Evolutionary conservation across 352 stramenopile species (phyloP).

Genomic region (Pythium guiyangense): DNA sequence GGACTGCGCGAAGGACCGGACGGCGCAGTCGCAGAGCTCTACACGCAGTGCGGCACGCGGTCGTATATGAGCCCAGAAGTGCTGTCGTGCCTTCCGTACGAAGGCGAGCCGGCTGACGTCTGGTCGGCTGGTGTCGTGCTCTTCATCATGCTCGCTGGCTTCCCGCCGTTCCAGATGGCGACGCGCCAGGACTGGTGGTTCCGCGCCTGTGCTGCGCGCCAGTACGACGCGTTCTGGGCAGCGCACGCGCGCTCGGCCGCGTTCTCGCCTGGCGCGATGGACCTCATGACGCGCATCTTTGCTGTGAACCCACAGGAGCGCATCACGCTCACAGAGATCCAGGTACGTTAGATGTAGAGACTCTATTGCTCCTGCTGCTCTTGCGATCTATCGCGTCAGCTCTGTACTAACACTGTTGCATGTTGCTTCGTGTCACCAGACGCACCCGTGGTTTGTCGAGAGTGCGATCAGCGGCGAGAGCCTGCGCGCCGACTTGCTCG

Average conservation of each 20-base stretch:
- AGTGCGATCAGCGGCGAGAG: slow-evolving; percentile 30
- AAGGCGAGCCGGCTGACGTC: slow-evolving; percentile 85
- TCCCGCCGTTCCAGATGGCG: slow-evolving; percentile 90
- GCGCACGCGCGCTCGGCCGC: slow-evolving; percentile 59
- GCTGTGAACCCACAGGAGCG: slow-evolving; percentile 61
- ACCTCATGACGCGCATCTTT: slow-evolving; percentile 71
- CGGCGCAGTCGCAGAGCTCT: slow-evolving; percentile 56
- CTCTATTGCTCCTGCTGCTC: not conserved
- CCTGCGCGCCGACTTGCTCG: slow-evolving; percentile 47
- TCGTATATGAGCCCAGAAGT: slow-evolving; percentile 94
- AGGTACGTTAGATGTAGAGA: slow-evolving; percentile 16
- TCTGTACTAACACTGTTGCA: not conserved
- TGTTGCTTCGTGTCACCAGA: slow-evolving; percentile 18
- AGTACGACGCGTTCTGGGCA: slow-evolving; percentile 80
- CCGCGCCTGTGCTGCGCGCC: slow-evolving; percentile 56
- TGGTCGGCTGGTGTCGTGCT: slow-evolving; percentile 92
- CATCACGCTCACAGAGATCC: slow-evolving; percentile 78
- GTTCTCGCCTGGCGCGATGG: slow-evolving; percentile 73
- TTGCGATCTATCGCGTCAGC: too few species aligned
- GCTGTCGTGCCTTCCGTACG: slow-evolving; percentile 75
- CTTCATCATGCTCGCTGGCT: slow-evolving; percentile 92
- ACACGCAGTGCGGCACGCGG: slow-evolving; percentile 87
- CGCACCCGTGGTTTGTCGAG: slow-evolving; percentile 62
- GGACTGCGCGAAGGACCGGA: slow-evolving; percentile 72
- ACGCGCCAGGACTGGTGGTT: slow-evolving; percentile 90